These are phyloP conservation scores for Biscutella auriculata DNA, from an alignment of 441 rosid species.

Conservation along the genomic window DNA sequence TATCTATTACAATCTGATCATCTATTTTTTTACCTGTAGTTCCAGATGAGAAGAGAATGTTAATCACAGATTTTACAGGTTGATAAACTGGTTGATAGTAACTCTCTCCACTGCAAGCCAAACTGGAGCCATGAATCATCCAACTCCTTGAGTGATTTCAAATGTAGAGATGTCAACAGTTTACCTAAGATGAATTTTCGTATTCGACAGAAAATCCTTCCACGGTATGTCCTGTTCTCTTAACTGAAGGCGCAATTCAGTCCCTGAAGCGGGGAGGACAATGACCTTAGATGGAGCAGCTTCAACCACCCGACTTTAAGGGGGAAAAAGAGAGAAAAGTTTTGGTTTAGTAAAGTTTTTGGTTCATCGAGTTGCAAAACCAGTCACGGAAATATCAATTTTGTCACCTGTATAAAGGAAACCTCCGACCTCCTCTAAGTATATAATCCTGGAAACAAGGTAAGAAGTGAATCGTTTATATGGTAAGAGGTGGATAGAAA, in stretches of 20 bases:
- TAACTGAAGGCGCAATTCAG: conserved; percentile 30
- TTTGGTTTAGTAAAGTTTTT: background rate
- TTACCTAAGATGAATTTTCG: conserved; percentile 40
- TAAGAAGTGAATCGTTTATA: background rate
- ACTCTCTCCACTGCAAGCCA: conserved; percentile 28
- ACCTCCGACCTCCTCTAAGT: conserved; percentile 61
- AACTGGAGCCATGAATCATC: background rate
- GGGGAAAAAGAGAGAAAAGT: background rate
- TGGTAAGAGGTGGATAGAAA: background rate
- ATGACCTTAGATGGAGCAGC: conserved; percentile 61
- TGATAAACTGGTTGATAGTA: conserved; percentile 37
- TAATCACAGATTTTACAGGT: conserved; percentile 41
- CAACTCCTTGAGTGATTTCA: background rate
- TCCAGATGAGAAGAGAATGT: conserved; percentile 82
- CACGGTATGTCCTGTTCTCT: conserved; percentile 65
- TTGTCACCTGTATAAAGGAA: conserved; percentile 72
- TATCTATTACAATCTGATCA: background rate
- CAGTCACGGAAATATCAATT: background rate
- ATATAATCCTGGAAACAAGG: conserved; percentile 53
- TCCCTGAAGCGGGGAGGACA: conserved; percentile 57
- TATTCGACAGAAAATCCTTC: conserved; percentile 47
- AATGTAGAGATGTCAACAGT: background rate
- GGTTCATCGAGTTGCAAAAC: background rate
- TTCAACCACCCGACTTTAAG: conserved; percentile 63
- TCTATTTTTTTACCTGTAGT: conserved; percentile 49